A percentile compares a stretch with the other conserved stretches of the same genome.
Conservation (phyloP, 2,329 filamentous ascomycete species). For the Pyrenophora graminea region DNA sequence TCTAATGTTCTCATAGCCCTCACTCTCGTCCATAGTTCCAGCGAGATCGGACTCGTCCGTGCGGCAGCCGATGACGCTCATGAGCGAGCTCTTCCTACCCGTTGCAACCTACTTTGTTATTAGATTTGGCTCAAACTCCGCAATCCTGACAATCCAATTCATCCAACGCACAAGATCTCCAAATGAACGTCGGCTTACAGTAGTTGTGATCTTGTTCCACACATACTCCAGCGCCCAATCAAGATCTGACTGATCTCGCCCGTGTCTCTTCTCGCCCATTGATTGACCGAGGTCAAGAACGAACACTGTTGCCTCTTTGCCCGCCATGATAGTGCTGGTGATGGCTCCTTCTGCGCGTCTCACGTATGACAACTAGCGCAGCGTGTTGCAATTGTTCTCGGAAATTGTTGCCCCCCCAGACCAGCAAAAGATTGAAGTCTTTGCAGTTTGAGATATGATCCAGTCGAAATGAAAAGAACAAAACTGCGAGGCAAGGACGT, state of each 20-base stretch:
- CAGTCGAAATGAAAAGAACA: neutral
- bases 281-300: constrained; percentile 85
- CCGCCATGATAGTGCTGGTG: constrained; percentile 67
- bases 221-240: constrained; percentile 90
- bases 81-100: constrained; percentile 73
- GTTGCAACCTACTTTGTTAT: constrained; percentile 56
- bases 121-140: neutral
- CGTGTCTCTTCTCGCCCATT: constrained; percentile 75
- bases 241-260: constrained; percentile 76
- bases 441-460: neutral
- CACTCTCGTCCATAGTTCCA: constrained; percentile 62
- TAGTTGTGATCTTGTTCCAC: constrained; percentile 87
- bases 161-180: constrained; percentile 23
- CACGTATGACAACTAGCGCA: neutral
- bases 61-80: constrained; percentile 81
- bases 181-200: constrained; percentile 57
- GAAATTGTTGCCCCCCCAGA: too few relatives aligned
- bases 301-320: constrained; percentile 91
- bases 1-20: constrained; percentile 80
- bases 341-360: constrained; percentile 2
- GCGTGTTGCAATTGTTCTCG: neutral
- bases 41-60: constrained; percentile 62
- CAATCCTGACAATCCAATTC: neutral
- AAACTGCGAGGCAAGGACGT: neutral
- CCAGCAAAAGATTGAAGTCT: too few relatives aligned